A percentile compares a stretch with the other conserved stretches of the same genome.
phyloP scores from a whole-genome alignment of 176 grass and related monocot species.

The Aegilops umbellulata region DNA sequence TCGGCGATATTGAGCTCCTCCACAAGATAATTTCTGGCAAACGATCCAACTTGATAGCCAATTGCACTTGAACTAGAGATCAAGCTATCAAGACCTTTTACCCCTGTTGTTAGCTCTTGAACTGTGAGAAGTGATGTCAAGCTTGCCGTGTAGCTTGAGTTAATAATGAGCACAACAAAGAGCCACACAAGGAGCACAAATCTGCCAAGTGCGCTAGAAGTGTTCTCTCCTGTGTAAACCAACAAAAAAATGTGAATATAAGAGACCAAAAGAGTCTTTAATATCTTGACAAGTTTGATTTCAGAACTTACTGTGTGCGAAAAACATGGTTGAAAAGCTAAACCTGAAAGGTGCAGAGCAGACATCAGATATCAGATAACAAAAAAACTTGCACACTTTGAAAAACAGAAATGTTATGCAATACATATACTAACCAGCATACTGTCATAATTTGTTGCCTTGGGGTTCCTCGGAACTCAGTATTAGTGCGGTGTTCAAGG shows the following conservation, averaged over 20 bases:
- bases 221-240: slow-evolving; percentile 86
- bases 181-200: slow-evolving; percentile 83
- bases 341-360: slow-evolving; percentile 70
- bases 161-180: slow-evolving; percentile 88
- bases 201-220: slow-evolving; percentile 75
- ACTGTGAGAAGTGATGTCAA: slow-evolving; percentile 94
- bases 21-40: slow-evolving; percentile 71
- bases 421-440: slow-evolving; percentile 61
- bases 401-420: not conserved
- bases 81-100: slow-evolving; percentile 74
- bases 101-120: slow-evolving; percentile 74
- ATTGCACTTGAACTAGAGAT: slow-evolving; percentile 56
- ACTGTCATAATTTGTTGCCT: slow-evolving; percentile 80
- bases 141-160: slow-evolving; percentile 91
- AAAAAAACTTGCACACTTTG: not conserved
- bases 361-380: slow-evolving; percentile 8
- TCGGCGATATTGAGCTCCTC: slow-evolving; percentile 59
- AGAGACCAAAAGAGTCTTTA: slow-evolving; percentile 17
- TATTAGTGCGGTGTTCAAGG: slow-evolving; percentile 82
- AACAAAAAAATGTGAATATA: slow-evolving; percentile 27
- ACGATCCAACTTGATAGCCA: slow-evolving; percentile 83
- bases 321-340: slow-evolving; percentile 94
- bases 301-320: slow-evolving; percentile 70
- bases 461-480: slow-evolving; percentile 76
- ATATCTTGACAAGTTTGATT: slow-evolving; percentile 5